These are phyloP conservation scores for Cyberlindnera petersonii DNA, from an alignment of 805 yeast species.

Conservation along the genomic window DNA sequence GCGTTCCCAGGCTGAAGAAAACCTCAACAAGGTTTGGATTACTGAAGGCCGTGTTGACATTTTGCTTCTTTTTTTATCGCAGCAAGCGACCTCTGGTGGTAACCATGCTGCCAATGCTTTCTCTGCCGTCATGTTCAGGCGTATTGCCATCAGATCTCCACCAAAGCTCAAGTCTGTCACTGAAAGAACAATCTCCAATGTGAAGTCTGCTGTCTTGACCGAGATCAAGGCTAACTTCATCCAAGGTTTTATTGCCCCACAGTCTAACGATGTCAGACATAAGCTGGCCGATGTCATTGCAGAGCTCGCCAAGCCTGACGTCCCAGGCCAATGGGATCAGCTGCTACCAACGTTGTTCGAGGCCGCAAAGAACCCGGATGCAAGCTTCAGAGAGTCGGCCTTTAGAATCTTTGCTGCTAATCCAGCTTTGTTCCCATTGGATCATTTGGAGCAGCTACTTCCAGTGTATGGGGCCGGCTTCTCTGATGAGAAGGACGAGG, in stretches of 20 bases:
- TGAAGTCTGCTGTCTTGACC: conserved; percentile 51
- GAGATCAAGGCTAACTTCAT: conserved; percentile 66
- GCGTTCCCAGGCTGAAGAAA: conserved; percentile 75
- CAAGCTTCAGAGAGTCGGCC: conserved; percentile 80
- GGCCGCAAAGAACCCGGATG: conserved; percentile 53
- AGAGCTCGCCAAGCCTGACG: conserved; percentile 75
- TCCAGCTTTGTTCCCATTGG: conserved; percentile 69
- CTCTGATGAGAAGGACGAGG: conserved; percentile 73
- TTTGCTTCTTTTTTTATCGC: conserved; percentile 73
- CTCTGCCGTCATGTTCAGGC: conserved; percentile 84
- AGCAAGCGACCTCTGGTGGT: conserved; percentile 65
- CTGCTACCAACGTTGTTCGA: conserved; percentile 69
- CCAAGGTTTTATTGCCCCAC: conserved; percentile 67
- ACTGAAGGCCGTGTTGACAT: conserved; percentile 61
- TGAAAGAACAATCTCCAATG: conserved; percentile 72
- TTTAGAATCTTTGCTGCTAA: conserved; percentile 84
- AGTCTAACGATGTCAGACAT: conserved; percentile 77
- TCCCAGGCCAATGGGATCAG: conserved; percentile 68
- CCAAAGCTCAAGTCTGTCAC: conserved; percentile 59
- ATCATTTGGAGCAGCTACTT: conserved; percentile 50
- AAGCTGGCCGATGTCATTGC: conserved; percentile 92
- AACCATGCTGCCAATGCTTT: conserved; percentile 61
- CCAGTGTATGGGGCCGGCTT: conserved; percentile 80
- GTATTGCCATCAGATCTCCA: conserved; percentile 79
- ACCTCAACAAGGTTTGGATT: conserved; percentile 74